Percentiles rank a stretch among this genome's conserved stretches.
phyloP scores from a whole-genome alignment of 352 stramenopile species.

The Lagenidium giganteum region DNA sequence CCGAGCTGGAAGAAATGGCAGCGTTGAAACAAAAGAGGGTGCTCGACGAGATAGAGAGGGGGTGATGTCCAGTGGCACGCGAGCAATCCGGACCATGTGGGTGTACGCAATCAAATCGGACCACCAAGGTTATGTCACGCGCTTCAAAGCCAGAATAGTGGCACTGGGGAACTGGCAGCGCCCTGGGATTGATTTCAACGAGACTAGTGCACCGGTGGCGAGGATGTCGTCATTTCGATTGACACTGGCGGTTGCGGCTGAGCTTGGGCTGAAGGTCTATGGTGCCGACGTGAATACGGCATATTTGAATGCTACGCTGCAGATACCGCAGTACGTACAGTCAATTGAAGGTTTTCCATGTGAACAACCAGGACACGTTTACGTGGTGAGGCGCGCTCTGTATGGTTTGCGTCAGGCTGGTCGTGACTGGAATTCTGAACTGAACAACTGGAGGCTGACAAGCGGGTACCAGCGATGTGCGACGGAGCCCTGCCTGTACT shows the following conservation, averaged over 20 bases:
- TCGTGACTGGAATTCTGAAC: constrained; percentile 2
- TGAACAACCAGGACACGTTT: background rate
- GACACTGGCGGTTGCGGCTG: background rate
- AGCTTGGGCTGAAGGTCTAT: constrained; percentile 1
- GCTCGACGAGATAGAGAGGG: background rate
- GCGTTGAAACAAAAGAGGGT: background rate
- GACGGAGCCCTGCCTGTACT: constrained; percentile 9
- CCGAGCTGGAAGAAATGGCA: background rate
- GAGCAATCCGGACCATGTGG: constrained; percentile 6
- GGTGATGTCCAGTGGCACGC: background rate
- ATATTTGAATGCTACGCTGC: constrained; percentile 5
- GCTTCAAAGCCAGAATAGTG: constrained; percentile 6
- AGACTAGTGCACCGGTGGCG: constrained; percentile 2
- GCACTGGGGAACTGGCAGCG: constrained; percentile 4
- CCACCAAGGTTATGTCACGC: background rate
- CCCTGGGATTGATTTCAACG: constrained; percentile 1
- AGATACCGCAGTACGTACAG: constrained; percentile 1
- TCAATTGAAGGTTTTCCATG: constrained; percentile 5
- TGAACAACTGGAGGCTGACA: constrained; percentile 1
- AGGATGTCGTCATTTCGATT: constrained; percentile 2
- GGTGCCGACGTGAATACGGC: constrained; percentile 11
- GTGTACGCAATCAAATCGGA: constrained; percentile 2
- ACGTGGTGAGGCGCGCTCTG: constrained; percentile 1
- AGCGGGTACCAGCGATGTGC: background rate
- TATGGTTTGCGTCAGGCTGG: constrained; percentile 8